Conservation (phyloP, 306 rosid species). For the Fragaria ananassa region DNA sequence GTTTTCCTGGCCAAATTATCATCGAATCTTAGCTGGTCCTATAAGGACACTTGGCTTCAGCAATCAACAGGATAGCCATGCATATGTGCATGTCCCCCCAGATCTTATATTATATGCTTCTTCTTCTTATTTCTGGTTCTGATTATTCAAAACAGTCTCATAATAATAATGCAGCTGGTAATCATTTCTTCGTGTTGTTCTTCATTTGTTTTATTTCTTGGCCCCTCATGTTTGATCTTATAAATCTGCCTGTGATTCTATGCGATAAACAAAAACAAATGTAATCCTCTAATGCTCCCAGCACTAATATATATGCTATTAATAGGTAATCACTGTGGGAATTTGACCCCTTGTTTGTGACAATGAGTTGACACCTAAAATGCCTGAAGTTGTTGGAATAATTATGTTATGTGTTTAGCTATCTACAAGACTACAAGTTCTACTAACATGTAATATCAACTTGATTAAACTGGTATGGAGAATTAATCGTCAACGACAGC, state of each 20-base stretch:
- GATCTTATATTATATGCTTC: neutral
- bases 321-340: neutral
- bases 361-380: conserved; percentile 20
- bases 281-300: neutral
- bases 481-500: conserved; percentile 1
- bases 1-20: neutral
- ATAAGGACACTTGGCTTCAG: conserved; percentile 2
- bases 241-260: neutral
- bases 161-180: neutral
- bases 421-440: neutral
- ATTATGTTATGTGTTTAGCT: neutral
- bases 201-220: neutral
- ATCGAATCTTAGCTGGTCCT: conserved; percentile 17
- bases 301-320: neutral
- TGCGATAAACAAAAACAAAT: neutral
- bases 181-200: neutral
- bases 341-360: neutral
- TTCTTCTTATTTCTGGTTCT: neutral
- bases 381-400: neutral
- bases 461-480: neutral
- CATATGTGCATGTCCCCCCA: conserved; percentile 18
- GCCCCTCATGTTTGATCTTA: neutral
- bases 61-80: conserved; percentile 2
- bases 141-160: neutral
- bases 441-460: neutral